Evolutionary conservation across 1,284 basidiomycete species (phyloP), one percentile per base, ranked within the genome.

Genomic region (Ganoderma leucocontextum): DNA sequence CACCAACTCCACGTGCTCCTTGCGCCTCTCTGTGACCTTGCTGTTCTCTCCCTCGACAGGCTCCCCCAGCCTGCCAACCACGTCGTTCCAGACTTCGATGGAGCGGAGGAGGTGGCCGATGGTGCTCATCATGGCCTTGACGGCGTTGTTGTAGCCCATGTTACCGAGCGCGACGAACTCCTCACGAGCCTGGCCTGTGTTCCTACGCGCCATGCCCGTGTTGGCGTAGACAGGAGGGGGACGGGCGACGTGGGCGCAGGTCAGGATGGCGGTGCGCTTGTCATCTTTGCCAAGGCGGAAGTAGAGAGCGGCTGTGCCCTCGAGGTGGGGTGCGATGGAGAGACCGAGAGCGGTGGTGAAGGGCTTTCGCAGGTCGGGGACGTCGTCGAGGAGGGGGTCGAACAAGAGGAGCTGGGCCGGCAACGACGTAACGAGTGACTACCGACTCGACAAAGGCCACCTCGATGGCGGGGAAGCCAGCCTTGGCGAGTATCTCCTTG

Each of bases 311-410:
- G 73, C 78, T 2, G 80, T 82, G 60, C 82, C 81, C 69, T 81
- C 78, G 61, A 62, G 71, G 66, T 77, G 58, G 57, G 78, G 70
- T 39, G 78, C 75, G 66, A 83, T 80, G 4, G 67, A 64, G 60
- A 83, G 73, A 65, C 82, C 79, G 55, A 83, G 81, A 25, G 77
- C 65, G 69, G 75, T 60, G n/a, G 80, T 79, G 73, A 83, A 79
- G 17, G 78, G 78, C 58, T 75, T 62, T 17, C 77, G 72, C 25
- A 80, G 61, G 1, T 76, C 75, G 59, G 72, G 49, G 66, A 75
- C 64, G 44, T 65, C 19, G 70, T 80, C 75, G 38, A 69, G 4
- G 66, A 64, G 44, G 64, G 72, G 69, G 71, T 75, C 66, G 69
- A 75, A 71, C 7, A 60, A 47, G 66, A 77, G 73, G 70, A 81